Base-by-base conservation (phyloP, 2,329 filamentous ascomycete species). In the Epichloe gansuensis region DNA sequence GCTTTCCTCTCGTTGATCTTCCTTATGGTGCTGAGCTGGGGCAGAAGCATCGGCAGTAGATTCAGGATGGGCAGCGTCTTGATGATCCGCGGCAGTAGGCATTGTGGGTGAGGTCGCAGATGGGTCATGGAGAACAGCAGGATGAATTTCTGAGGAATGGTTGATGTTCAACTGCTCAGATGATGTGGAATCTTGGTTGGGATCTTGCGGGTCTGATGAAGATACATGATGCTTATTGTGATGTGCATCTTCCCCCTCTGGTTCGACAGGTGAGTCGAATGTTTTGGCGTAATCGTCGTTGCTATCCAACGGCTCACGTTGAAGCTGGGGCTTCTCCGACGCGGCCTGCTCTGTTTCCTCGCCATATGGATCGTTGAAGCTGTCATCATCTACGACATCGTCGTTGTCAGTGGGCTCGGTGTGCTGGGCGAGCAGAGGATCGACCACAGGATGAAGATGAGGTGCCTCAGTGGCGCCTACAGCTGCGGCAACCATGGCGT, bases 231-330 rank as follows among this genome's bases (percentile, higher is more conserved):
- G 66, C 61, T 60, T 60, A 56, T 58, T 57, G 55, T 62, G 61
- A 61, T 66, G 63, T 58, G 63, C 65, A 55, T 65, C 64, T 54
- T 63, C 68, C 55, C 66, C 63, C 52, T 68, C 64, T 46, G 63
- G 58, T 45, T 60, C 66, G 60, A 67, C 66, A 52, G 72, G 71
- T 53, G 74, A 76, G 63, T 76, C 71, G 69, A 75, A 74, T 39
- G 68, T 72, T 62, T 71, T 75, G 59, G 72, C 71, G 66, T 76
- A 74, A 58, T 76, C 73, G 68, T 75, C 73, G 62, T 67, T 70
- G 63, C 63, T 64, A 58, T 65, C 62, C 50, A 58, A 56, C 21
- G 62, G 46, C 36, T 68, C 62, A 49, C 63, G 62, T 52, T 60
- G 64, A 44, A 57, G 60, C 52, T 63, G 62, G 51, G 58, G 56